Base-by-base conservation (phyloP, 2,329 filamentous ascomycete genomes). In the Simplicillium aogashimaense region DNA sequence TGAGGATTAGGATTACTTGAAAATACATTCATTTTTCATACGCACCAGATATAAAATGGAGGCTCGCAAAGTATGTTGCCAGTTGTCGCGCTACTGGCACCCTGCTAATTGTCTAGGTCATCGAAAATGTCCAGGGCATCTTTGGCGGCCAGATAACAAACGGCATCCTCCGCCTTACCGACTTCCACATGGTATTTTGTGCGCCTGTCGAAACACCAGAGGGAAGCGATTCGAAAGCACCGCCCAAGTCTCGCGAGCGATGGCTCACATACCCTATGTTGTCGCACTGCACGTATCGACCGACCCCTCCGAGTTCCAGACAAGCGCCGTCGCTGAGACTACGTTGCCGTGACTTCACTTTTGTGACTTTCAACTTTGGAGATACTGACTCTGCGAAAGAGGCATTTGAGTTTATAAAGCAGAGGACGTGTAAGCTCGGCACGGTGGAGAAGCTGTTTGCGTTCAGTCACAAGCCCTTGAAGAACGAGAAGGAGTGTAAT, bases 181-280 rank as follows among this genome's bases (percentile, higher is more conserved):
- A 78, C 53, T 78, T 76, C 57, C 79, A 83, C 58, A 66, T 75
- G 45, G 64, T 75, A 40, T 75, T 75, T 52, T 68, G 60, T 47
- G 68, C 60, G 33, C 68, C 64, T 33, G 55, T 53, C 37, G 62
- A 55, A 36, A 57, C 54, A 47, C 51, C 50, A 41, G 43, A 36
- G 30, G 44, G 36, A 38, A 40, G 54, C 13, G 28, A 50, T 11
- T 38, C 45, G 11, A 42, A 46, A 14, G 25, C 48, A 12, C 54
- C 57, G 11, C 56, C 58, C 4, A 63, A 56, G 45, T 52, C 53
- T 38, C 63, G 80, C 56, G 86, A 95, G 61, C 77, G 85, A 56
- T 98, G 90, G 86, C 86, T 97, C 41, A 89, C 92, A 13, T 98
- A 89, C 61, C 89, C 90, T 17, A 89, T 97, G 63, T 86, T 98